Evolutionary conservation across 805 yeast species (phyloP).

Genomic region (Suhomyces emberorum): DNA sequence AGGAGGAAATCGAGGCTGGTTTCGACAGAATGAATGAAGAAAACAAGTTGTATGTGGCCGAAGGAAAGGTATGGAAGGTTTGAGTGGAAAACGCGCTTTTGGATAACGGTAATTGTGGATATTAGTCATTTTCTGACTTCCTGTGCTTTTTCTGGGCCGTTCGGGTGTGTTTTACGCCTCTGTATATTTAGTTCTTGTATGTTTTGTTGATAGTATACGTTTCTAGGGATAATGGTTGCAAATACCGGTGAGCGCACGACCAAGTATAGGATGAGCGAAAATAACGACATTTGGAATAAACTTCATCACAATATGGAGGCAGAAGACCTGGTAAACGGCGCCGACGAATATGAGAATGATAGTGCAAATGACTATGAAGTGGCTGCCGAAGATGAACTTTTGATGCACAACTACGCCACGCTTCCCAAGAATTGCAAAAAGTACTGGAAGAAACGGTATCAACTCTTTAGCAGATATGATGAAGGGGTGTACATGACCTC

Average conservation of each 20-base stretch:
- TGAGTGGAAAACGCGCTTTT: too few relatives aligned
- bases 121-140: too few relatives aligned
- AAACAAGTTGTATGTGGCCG: constrained; percentile 35
- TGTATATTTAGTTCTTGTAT: constrained; percentile 1
- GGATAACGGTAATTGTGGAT: too few relatives aligned
- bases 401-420: constrained; percentile 36
- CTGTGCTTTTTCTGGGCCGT: too few relatives aligned
- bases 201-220: too few relatives aligned
- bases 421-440: constrained; percentile 43
- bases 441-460: constrained; percentile 62
- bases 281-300: too few relatives aligned
- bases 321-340: too few relatives aligned
- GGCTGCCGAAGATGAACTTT: constrained; percentile 22
- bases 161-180: neutral
- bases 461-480: constrained; percentile 60
- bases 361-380: constrained; percentile 6
- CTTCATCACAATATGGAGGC: too few relatives aligned
- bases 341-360: too few relatives aligned
- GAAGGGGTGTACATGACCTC: constrained; percentile 65
- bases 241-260: neutral
- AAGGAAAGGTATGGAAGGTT: constrained; percentile 29
- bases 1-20: constrained; percentile 29
- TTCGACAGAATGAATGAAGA: constrained; percentile 32
- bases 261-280: neutral
- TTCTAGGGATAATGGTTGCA: constrained; percentile 3